Base-by-base conservation (phyloP, 345 rosid species). In the Aurinia saxatilis region DNA sequence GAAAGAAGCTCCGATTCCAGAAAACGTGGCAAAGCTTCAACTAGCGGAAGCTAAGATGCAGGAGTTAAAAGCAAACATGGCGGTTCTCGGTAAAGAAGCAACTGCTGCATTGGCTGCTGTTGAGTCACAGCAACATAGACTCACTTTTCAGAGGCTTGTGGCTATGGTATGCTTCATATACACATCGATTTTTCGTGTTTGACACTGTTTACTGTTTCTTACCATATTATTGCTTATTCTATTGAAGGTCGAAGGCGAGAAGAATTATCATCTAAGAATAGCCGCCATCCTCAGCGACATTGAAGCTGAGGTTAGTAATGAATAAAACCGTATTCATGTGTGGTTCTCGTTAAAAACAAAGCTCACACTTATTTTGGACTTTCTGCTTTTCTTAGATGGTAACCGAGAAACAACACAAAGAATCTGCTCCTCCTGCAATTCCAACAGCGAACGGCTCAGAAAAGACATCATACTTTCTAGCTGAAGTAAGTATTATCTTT, bases 61-160 rank as follows among this genome's bases (percentile, higher is more conserved):
- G 62, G 95, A 89, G 68, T 63, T 84, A 19, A 87, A 78, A 67
- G 86, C 95, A 49, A 89, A 92, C 75, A 87, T 92, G 98, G 95
- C 95, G 7, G 84, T 91, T 73, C 81, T 91, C 0, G 98, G 98
- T 62, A 92, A 92, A 78, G 98, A 92, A 84, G 98, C 98, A 60
- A 75, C 95, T 35, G 81, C 97, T 51, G 99, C 99, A 60, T 78
- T 93, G 79, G 88, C 97, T 57, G 95, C 99, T 57, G 91, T 93
- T 70, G 99, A 80, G 73, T 80, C 95, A 37, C 99, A 89, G 82
- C 99, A 93, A 75, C 91, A 79, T 40, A 82, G 95, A 68, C 77
- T 85, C 65, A 87, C 95, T 71, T 89, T 87, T 74, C 99, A 93
- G 73, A 84, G 97, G 78, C 84, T 93, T 75, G 87, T 87, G 34